phyloP scores from a whole-genome alignment of 805 yeast genomes.

The Starmerella sp. region DNA sequence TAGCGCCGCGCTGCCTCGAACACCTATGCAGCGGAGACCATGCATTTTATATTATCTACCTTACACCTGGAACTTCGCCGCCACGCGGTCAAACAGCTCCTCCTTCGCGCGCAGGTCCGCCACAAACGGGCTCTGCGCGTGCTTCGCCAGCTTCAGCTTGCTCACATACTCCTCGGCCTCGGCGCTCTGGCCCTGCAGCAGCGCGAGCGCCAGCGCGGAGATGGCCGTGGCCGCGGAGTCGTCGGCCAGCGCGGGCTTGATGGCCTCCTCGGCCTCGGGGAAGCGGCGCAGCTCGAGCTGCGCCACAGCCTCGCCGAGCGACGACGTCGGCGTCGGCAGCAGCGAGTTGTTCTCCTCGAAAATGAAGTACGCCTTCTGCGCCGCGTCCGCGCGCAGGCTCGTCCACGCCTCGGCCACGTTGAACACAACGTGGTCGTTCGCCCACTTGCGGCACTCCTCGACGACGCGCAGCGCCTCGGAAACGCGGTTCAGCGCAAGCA shows the following conservation, averaged over 20 bases:
- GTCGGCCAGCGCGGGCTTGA: constrained; percentile 32
- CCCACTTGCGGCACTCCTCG: constrained; percentile 36
- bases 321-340: constrained; percentile 38
- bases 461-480: constrained; percentile 40
- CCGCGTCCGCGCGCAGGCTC: constrained; percentile 33
- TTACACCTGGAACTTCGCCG: constrained; percentile 22
- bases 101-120: constrained; percentile 50
- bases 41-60: too few species aligned
- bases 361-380: constrained; percentile 34
- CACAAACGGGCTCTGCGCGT: constrained; percentile 41
- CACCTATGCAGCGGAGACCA: too few species aligned
- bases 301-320: constrained; percentile 56
- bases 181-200: constrained; percentile 38
- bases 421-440: constrained; percentile 62
- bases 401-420: constrained; percentile 73
- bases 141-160: constrained; percentile 34
- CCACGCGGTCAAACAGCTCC: constrained; percentile 56
- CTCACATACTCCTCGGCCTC: constrained; percentile 8
- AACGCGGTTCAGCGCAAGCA: constrained; percentile 34
- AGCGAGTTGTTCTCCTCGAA: constrained; percentile 51
- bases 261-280: constrained; percentile 65
- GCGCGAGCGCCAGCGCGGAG: constrained; percentile 52
- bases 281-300: constrained; percentile 68
- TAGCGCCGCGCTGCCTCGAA: too few species aligned
- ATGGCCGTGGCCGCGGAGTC: constrained; percentile 38